A percentile compares a stretch with the other conserved stretches of the same genome.
These are phyloP conservation scores for Alnus glutinosa DNA, from an alignment of 306 rosid genomes.

Conservation along the genomic window DNA sequence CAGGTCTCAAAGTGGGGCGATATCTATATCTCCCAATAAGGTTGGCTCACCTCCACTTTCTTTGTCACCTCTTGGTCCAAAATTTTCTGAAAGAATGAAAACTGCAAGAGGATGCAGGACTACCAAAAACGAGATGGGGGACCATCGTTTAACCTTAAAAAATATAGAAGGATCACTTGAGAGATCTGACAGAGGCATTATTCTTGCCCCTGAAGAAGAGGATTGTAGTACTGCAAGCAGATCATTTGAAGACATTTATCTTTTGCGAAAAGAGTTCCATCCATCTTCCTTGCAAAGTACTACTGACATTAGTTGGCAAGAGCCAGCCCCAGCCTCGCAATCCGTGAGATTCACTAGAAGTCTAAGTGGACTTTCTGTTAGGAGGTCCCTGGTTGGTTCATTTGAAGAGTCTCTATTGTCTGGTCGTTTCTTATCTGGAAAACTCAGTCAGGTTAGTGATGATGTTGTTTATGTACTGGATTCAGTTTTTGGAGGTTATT, in stretches of 20 bases:
- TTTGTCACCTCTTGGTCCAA: constrained; percentile 92
- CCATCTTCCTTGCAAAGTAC: constrained; percentile 68
- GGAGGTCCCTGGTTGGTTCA: constrained; percentile 97
- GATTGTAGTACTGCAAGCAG: constrained; percentile 43
- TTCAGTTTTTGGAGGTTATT: constrained; percentile 21
- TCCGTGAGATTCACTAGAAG: constrained; percentile 64
- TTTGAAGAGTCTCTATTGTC: constrained; percentile 97
- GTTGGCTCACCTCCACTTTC: constrained; percentile 57
- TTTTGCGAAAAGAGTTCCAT: constrained; percentile 52
- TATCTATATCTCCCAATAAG: constrained; percentile 42
- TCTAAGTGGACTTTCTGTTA: constrained; percentile 75
- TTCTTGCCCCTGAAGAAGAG: constrained; percentile 44
- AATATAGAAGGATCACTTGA: constrained; percentile 42
- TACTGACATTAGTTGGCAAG: constrained; percentile 43
- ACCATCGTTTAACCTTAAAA: constrained; percentile 36
- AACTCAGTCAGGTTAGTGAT: constrained; percentile 64
- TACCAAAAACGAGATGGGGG: constrained; percentile 39
- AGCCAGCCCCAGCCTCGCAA: constrained; percentile 46
- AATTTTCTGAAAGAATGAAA: constrained; percentile 67
- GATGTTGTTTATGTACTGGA: constrained; percentile 25
- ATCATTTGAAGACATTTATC: constrained; percentile 60
- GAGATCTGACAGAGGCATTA: constrained; percentile 38
- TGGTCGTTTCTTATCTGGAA: constrained; percentile 82
- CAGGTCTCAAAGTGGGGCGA: constrained; percentile 37
- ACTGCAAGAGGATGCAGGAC: constrained; percentile 41